These are phyloP conservation scores for Aspergillus cristatus DNA, from an alignment of 495 filamentous ascomycete species.

Conservation along the genomic window DNA sequence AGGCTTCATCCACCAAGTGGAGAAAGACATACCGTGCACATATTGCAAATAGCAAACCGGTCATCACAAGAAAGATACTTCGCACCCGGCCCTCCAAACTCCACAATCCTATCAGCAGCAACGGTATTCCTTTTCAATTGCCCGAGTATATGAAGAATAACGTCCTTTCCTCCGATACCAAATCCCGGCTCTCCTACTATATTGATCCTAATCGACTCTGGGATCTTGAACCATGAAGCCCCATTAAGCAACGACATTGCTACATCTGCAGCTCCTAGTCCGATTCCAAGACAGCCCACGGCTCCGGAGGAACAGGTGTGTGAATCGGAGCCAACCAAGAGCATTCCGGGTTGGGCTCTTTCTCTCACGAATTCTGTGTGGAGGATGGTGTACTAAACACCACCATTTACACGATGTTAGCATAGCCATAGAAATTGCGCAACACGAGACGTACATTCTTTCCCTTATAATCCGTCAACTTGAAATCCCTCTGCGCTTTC, in stretches of 20 bases:
- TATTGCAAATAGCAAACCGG: conserved; percentile 40
- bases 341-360: conserved; percentile 35
- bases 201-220: conserved; percentile 29
- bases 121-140: conserved; percentile 38
- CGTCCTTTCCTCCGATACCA: conserved; percentile 39
- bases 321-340: conserved; percentile 38
- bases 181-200: conserved; percentile 22
- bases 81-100: conserved; percentile 32
- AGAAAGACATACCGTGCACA: conserved; percentile 28
- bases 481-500: conserved; percentile 24
- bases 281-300: conserved; percentile 31
- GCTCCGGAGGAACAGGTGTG: conserved; percentile 39
- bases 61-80: conserved; percentile 30
- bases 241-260: conserved; percentile 35
- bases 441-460: conserved; percentile 28
- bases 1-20: background rate
- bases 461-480: conserved; percentile 38
- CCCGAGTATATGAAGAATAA: conserved; percentile 36
- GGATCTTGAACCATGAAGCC: conserved; percentile 39
- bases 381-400: conserved; percentile 30
- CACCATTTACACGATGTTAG: background rate
- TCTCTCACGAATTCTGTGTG: conserved; percentile 41
- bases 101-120: conserved; percentile 35
- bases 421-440: background rate
- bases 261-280: conserved; percentile 38